Base-by-base conservation (phyloP, 805 yeast species). In the Wickerhamomyces silvicola region DNA sequence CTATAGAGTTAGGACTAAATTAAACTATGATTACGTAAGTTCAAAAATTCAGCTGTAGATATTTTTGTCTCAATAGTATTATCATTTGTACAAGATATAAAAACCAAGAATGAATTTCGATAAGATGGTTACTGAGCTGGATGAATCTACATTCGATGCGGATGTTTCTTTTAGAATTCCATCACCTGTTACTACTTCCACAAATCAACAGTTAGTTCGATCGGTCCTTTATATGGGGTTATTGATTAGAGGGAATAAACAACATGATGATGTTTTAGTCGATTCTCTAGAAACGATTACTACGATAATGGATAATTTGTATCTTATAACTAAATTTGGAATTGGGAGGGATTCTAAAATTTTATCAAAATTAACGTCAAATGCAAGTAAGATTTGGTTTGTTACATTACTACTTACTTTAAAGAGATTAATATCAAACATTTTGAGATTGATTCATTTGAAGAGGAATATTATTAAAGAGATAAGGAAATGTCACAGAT, bases 1-100 rank as follows among this genome's bases (percentile, higher is more conserved):
- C 83, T 43, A 45, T 68, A 44, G 94, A 83, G 52, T 54, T 83
- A 29, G 82, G 83, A 11, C 49, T 71, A 27, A 22, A 19, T 13
- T 20, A 20, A n/a, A n/a, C n/a, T n/a, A n/a, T n/a, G n/a, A n/a
- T n/a, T n/a, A n/a, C n/a, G n/a, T n/a, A n/a, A n/a, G n/a, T n/a
- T n/a, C n/a, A n/a, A n/a, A n/a, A n/a, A n/a, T n/a, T n/a, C n/a
- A n/a, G n/a, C n/a, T n/a, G n/a, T n/a, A n/a, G n/a, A n/a, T n/a
- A n/a, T n/a, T n/a, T n/a, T n/a, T n/a, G n/a, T n/a, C n/a, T n/a
- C n/a, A n/a, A n/a, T n/a, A n/a, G n/a, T n/a, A n/a, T n/a, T n/a
- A n/a, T n/a, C n/a, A n/a, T n/a, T n/a, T n/a, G n/a, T n/a, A n/a
- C n/a, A n/a, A n/a, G n/a, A n/a, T n/a, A n/a, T n/a, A n/a, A n/a